These are phyloP conservation scores for Debaryomycetaceae sp. DNA, from an alignment of 1,139 yeast genomes.

Conservation along the genomic window DNA sequence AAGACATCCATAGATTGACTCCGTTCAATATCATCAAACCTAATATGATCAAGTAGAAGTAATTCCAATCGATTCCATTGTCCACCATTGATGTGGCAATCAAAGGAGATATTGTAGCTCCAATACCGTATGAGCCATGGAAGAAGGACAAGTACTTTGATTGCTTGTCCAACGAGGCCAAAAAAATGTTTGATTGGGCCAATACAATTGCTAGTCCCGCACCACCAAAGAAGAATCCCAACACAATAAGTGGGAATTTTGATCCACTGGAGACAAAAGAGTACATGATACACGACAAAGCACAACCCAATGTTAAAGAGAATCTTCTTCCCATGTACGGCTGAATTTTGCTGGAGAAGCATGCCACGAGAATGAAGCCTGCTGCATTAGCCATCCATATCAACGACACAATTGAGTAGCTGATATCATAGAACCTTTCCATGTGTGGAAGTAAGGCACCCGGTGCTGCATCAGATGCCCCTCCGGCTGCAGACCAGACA, in stretches of 20 bases:
- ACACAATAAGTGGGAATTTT: constrained; percentile 38
- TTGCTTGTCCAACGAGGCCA: constrained; percentile 47
- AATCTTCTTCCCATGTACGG: constrained; percentile 38
- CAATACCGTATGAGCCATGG: constrained; percentile 63
- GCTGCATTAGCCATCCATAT: constrained; percentile 45
- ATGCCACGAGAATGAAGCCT: constrained; percentile 43
- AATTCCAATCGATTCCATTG: constrained; percentile 50
- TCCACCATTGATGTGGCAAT: constrained; percentile 53
- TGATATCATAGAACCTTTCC: constrained; percentile 31
- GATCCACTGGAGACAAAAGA: constrained; percentile 38
- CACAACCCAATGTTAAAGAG: constrained; percentile 34
- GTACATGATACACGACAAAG: constrained; percentile 33
- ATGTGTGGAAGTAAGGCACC: constrained; percentile 47
- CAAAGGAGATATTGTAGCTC: constrained; percentile 60
- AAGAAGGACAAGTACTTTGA: constrained; percentile 49
- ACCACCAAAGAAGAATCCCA: constrained; percentile 58
- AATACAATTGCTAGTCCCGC: constrained; percentile 54
- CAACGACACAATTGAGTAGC: constrained; percentile 39
- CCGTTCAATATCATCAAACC: constrained; percentile 31
- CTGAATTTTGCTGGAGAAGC: constrained; percentile 38
- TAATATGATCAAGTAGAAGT: constrained; percentile 47
- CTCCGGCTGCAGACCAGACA: constrained; percentile 37
- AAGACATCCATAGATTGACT: constrained; percentile 29
- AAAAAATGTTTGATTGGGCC: constrained; percentile 56
- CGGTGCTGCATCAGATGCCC: constrained; percentile 44